Percentiles rank a stretch among this genome's conserved stretches.
Evolutionary conservation across 768 basidiomycete genomes (phyloP).

Genomic region (Rhizopogon vesiculosus): DNA sequence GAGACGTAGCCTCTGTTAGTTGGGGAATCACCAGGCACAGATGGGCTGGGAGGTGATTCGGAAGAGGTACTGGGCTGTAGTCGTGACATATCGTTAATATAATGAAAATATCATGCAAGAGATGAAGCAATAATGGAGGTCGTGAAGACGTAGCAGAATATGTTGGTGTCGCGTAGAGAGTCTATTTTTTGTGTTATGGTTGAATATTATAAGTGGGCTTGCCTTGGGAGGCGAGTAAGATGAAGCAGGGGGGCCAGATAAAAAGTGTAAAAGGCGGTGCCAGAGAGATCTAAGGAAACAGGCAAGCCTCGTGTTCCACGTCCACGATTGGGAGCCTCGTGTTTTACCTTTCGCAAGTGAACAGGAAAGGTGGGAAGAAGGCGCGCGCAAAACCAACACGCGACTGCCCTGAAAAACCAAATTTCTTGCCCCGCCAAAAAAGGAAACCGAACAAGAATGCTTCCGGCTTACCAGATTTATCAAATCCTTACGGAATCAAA

Average conservation of each 20-base stretch:
- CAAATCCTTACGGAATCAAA: constrained; percentile 10
- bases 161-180: constrained; percentile 31
- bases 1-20: constrained; percentile 26
- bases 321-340: constrained; percentile 41
- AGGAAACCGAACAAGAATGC: constrained; percentile 18
- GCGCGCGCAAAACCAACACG: constrained; percentile 21
- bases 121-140: constrained; percentile 22
- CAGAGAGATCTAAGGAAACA: constrained; percentile 15
- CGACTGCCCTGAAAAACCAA: constrained; percentile 30
- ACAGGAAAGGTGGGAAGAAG: constrained; percentile 23
- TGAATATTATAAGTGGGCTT: constrained; percentile 16
- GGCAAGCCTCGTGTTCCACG: constrained; percentile 42
- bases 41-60: constrained; percentile 27
- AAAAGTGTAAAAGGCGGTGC: not conserved
- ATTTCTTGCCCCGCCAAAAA: constrained; percentile 22
- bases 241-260: constrained; percentile 18
- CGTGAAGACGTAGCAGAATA: constrained; percentile 20
- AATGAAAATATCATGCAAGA: constrained; percentile 23
- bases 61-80: constrained; percentile 24
- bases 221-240: constrained; percentile 9
- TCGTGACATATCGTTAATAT: constrained; percentile 34
- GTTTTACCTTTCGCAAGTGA: constrained; percentile 38
- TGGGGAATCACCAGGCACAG: constrained; percentile 13
- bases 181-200: constrained; percentile 17
- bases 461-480: constrained; percentile 23